Base-by-base conservation (phyloP, 2,329 filamentous ascomycete species). In the Colletotrichum musicola region DNA sequence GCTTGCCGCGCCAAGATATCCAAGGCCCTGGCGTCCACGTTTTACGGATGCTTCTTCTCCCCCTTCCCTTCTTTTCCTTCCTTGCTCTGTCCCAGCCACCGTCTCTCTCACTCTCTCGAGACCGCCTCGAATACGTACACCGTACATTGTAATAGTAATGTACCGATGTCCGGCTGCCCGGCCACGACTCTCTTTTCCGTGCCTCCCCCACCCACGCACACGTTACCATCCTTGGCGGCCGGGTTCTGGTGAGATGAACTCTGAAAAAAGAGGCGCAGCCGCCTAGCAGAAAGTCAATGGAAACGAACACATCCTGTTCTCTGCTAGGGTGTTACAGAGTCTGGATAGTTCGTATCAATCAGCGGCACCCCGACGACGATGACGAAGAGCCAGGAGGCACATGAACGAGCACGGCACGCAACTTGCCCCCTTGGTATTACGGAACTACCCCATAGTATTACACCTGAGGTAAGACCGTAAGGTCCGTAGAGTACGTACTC, bases 281-380 rank as follows among this genome's bases (percentile, higher is more conserved):
- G 54, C 40, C 61, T 58, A 59, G 61, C 61, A 46, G 18, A 42
- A 54, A 59, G 47, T 64, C 62, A 64, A 59, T 64, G 65, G 53
- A 30, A 59, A 68, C 61, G 61, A 68, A 60, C 65, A 64, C 61
- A 64, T 65, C 65, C 49, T 59, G 61, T 68, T 68, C 54, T 54
- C 40, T 64, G 30, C 61, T 59, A 65, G 54, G 54, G 54, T 44
- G 65, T 64, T 68, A 68, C 65, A 68, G 65, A 59, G 54, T 60
- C 30, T 63, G 60, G 53, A 55, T 65, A 55, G 61, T 55, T 64
- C 65, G 61, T 56, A 64, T 54, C 61, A 68, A 56, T 64, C 35
- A 35, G 47, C 42, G 54, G 47, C 54, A 68, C 54, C 54, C n/a
- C 47, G 46, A 40, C 30, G 14, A 44, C 38, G 22, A 68, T 59